phyloP scores from a whole-genome alignment of 2,329 filamentous ascomycete species.

The Penicillium decumbens region DNA sequence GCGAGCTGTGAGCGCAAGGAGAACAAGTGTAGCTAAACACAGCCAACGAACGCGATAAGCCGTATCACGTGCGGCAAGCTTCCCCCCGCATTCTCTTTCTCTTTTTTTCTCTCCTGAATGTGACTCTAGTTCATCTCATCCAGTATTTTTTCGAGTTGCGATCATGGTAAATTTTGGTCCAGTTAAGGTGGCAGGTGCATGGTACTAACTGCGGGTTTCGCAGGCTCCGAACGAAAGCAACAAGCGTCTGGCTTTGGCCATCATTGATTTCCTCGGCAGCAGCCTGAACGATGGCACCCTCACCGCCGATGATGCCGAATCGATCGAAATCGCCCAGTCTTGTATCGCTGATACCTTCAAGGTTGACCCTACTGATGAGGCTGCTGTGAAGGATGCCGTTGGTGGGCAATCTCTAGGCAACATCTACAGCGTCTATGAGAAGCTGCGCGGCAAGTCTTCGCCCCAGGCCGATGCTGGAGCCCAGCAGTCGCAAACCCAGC shows the following conservation, averaged over 20 bases:
- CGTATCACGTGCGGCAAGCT: constrained; percentile 22
- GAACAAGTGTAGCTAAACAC: constrained; percentile 2
- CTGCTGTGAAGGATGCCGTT: constrained; percentile 69
- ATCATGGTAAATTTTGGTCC: constrained; percentile 20
- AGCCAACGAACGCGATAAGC: constrained; percentile 21
- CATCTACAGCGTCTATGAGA: constrained; percentile 96
- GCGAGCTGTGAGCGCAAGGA: background rate
- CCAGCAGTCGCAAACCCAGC: constrained; percentile 38
- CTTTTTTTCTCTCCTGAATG: constrained; percentile 14
- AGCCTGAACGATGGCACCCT: constrained; percentile 86
- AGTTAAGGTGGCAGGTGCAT: background rate
- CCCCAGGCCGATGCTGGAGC: constrained; percentile 41
- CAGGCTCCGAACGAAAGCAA: constrained; percentile 52
- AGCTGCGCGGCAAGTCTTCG: constrained; percentile 66
- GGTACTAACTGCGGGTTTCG: background rate
- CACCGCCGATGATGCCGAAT: constrained; percentile 80
- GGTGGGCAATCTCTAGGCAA: constrained; percentile 81
- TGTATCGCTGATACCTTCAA: constrained; percentile 96
- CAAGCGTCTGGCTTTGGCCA: constrained; percentile 92
- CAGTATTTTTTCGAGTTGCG: constrained; percentile 1
- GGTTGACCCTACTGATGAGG: constrained; percentile 74
- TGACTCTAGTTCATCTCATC: constrained; percentile 2
- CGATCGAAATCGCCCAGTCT: constrained; percentile 87
- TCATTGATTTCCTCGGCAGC: constrained; percentile 87
- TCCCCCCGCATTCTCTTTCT: constrained; percentile 21